A percentile compares a stretch with the other conserved stretches of the same genome.
Evolutionary conservation across 2,329 filamentous ascomycete genomes (phyloP).

Genomic region (Monosporascus cannonballus): DNA sequence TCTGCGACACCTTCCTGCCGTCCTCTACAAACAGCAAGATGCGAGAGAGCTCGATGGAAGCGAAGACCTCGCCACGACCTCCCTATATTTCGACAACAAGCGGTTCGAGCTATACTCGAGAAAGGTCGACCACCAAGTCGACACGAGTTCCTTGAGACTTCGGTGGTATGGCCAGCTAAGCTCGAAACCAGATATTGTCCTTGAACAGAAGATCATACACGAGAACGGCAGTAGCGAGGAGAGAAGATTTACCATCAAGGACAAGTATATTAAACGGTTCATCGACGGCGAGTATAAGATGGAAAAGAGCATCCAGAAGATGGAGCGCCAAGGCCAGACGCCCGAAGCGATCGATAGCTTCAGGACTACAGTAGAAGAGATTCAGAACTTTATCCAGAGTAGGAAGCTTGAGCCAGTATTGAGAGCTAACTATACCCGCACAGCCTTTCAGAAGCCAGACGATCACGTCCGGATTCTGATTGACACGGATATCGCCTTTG

Average conservation of each 20-base stretch:
- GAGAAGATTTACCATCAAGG: slow-evolving; percentile 78
- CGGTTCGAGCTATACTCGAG: slow-evolving; percentile 80
- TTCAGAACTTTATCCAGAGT: slow-evolving; percentile 74
- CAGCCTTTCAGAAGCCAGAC: slow-evolving; percentile 95
- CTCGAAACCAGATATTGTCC: slow-evolving; percentile 69
- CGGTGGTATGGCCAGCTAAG: slow-evolving; percentile 87
- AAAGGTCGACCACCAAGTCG: slow-evolving; percentile 71
- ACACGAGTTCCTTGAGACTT: slow-evolving; percentile 77
- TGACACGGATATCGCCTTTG: slow-evolving; percentile 86
- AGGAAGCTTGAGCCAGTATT: slow-evolving; percentile 77
- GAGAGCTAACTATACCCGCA: slow-evolving; percentile 87
- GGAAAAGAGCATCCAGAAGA: slow-evolving; percentile 84
- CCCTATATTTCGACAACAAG: slow-evolving; percentile 88
- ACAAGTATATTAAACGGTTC: slow-evolving; percentile 87
- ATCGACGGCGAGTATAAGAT: slow-evolving; percentile 82
- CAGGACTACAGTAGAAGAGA: slow-evolving; percentile 64
- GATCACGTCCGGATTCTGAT: slow-evolving; percentile 86
- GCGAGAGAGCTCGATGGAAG: slow-evolving; percentile 75
- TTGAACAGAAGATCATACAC: slow-evolving; percentile 85
- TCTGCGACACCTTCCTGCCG: slow-evolving; percentile 78
- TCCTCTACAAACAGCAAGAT: slow-evolving; percentile 86
- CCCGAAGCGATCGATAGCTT: slow-evolving; percentile 62
- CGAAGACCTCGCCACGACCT: slow-evolving; percentile 86
- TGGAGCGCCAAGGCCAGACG: slow-evolving; percentile 69
- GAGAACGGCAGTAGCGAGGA: slow-evolving; percentile 74